These are phyloP conservation scores for Chlamydomonas reinhardtii DNA, from an alignment of 163 green algal genomes.

Conservation along the genomic window DNA sequence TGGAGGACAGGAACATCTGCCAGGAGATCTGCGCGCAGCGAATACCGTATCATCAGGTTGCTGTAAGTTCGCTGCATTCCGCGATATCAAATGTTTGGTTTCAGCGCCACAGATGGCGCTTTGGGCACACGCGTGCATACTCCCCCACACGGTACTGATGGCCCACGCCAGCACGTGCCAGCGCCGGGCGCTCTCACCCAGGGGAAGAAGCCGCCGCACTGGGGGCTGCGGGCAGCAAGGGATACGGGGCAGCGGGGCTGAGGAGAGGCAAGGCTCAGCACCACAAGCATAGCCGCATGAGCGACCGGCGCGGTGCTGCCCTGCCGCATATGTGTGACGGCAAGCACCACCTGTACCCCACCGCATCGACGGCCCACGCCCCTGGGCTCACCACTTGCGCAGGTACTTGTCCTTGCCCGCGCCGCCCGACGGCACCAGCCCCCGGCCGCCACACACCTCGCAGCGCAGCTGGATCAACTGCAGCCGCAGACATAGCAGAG, in stretches of 20 bases:
- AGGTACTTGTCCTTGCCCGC: conserved; percentile 52
- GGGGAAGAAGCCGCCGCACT: conserved; percentile 80
- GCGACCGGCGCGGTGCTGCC: too few relatives aligned
- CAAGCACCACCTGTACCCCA: too few relatives aligned
- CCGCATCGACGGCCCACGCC: too few relatives aligned
- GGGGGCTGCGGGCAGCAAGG: background rate
- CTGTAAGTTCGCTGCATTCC: too few relatives aligned
- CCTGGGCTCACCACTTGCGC: conserved; percentile 70
- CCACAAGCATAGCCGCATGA: background rate
- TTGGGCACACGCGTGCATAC: too few relatives aligned
- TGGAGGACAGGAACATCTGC: conserved; percentile 77
- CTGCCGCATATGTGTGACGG: too few relatives aligned
- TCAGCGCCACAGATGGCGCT: too few relatives aligned
- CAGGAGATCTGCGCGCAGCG: conserved; percentile 41
- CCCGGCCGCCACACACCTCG: conserved; percentile 68
- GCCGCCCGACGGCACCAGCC: conserved; percentile 60
- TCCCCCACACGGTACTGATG: too few relatives aligned
- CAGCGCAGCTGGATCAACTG: conserved; percentile 79
- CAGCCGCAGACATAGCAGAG: background rate
- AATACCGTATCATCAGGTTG: background rate
- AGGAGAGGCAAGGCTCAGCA: background rate
- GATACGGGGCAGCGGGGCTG: too few relatives aligned
- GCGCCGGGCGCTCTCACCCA: conserved; percentile 56
- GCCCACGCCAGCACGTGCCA: background rate
- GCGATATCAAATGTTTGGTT: too few relatives aligned